These are phyloP conservation scores for Zymoseptoria passerinii DNA, from an alignment of 2,329 filamentous ascomycete species.

Conservation along the genomic window DNA sequence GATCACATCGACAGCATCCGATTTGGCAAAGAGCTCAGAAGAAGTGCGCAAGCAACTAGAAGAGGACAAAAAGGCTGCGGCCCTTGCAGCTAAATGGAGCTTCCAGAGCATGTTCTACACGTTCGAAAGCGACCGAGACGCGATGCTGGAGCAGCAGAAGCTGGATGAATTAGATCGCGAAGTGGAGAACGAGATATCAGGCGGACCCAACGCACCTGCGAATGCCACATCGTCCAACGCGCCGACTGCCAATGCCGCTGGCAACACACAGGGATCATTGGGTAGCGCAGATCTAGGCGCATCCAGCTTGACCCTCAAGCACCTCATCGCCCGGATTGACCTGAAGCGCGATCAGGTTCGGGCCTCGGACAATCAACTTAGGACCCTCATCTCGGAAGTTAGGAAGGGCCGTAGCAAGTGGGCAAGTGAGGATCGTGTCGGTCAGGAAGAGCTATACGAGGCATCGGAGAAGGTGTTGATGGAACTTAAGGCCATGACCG, in stretches of 20 bases:
- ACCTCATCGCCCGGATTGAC: conserved; percentile 92
- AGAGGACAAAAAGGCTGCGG: conserved; percentile 81
- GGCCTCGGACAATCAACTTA: conserved; percentile 85
- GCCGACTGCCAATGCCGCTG: conserved; percentile 39
- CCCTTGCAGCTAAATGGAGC: conserved; percentile 79
- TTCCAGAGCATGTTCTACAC: conserved; percentile 95
- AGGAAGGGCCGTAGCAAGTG: conserved; percentile 97
- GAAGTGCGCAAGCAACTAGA: conserved; percentile 90
- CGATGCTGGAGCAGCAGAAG: conserved; percentile 96
- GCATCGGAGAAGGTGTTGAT: conserved; percentile 93
- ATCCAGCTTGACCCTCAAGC: conserved; percentile 91
- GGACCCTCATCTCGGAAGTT: conserved; percentile 91
- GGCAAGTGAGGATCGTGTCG: conserved; percentile 95
- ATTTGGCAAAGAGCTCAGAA: conserved; percentile 63
- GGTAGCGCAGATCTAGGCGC: conserved; percentile 92
- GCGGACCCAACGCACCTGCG: conserved; percentile 37
- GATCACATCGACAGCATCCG: conserved; percentile 44
- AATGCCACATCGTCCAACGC: conserved; percentile 48
- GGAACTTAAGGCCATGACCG: conserved; percentile 92
- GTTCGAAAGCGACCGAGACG: conserved; percentile 85
- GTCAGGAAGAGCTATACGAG: conserved; percentile 96
- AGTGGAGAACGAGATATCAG: conserved; percentile 88
- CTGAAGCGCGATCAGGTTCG: conserved; percentile 81
- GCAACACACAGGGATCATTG: conserved; percentile 73
- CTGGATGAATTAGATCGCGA: conserved; percentile 94